These are phyloP conservation scores for Candida railenensis DNA, from an alignment of 805 yeast genomes.

Conservation along the genomic window DNA sequence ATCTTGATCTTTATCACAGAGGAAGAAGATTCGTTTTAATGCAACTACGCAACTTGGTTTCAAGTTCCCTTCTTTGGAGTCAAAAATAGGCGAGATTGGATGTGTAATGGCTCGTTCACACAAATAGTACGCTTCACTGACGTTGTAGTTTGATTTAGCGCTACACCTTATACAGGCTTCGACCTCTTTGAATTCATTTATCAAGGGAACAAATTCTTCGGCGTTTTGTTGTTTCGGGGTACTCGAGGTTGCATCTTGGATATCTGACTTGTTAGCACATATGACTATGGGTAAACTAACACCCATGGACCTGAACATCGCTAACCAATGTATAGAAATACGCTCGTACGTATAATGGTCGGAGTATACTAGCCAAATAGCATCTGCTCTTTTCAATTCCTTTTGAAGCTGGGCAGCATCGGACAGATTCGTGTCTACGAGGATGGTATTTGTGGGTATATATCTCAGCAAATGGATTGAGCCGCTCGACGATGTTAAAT, in stretches of 20 bases:
- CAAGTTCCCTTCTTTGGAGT: constrained; percentile 81
- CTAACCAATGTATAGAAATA: constrained; percentile 91
- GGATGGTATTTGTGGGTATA: constrained; percentile 53
- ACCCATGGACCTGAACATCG: constrained; percentile 87
- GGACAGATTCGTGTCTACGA: constrained; percentile 77
- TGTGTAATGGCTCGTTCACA: constrained; percentile 92
- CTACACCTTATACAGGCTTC: constrained; percentile 89
- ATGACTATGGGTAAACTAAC: constrained; percentile 91
- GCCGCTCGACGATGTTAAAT: constrained; percentile 1
- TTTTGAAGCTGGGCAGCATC: constrained; percentile 60
- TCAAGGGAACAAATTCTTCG: constrained; percentile 82
- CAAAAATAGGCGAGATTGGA: constrained; percentile 91
- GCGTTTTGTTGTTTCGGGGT: constrained; percentile 43
- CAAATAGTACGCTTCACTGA: constrained; percentile 86
- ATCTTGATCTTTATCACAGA: constrained; percentile 90
- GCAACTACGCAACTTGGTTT: constrained; percentile 80
- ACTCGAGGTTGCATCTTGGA: constrained; percentile 37
- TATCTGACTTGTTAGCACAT: constrained; percentile 79
- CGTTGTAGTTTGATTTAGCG: constrained; percentile 80
- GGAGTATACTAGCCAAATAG: constrained; percentile 89
- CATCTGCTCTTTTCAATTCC: constrained; percentile 83
- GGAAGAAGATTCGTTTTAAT: constrained; percentile 73
- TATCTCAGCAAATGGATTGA: constrained; percentile 21
- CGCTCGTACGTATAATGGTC: constrained; percentile 95
- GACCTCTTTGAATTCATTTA: constrained; percentile 90